phyloP scores from a whole-genome alignment of 352 stramenopile species.

The Phytophthora sp. region DNA sequence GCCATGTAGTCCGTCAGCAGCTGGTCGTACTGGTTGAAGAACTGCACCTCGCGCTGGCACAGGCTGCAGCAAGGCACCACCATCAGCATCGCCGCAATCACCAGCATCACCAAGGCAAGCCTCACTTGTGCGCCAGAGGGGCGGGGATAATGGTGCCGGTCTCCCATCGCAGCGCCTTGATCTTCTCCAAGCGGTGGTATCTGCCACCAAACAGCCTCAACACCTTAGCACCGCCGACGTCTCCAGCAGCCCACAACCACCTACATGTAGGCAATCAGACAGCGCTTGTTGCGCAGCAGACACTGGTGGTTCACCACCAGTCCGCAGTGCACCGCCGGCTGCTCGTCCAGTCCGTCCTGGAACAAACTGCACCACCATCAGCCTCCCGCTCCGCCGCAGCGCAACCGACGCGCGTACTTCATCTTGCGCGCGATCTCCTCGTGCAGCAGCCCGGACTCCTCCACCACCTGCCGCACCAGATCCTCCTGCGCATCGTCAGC shows the following conservation, averaged over 20 bases:
- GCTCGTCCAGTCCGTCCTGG: constrained; percentile 58
- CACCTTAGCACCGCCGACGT: background rate
- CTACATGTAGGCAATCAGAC: constrained; percentile 88
- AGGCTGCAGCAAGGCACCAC: constrained; percentile 50
- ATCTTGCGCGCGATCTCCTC: constrained; percentile 83
- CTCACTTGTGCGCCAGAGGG: constrained; percentile 70
- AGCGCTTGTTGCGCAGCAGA: constrained; percentile 91
- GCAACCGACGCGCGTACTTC: constrained; percentile 27
- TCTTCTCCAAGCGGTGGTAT: constrained; percentile 83
- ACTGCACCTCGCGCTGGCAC: constrained; percentile 84
- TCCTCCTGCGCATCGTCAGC: constrained; percentile 62
- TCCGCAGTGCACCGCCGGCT: constrained; percentile 73
- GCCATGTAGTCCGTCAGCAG: constrained; percentile 92
- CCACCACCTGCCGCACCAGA: constrained; percentile 78
- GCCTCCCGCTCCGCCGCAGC: background rate
- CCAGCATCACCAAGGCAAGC: background rate
- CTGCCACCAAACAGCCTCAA: constrained; percentile 22
- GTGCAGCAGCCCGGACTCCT: constrained; percentile 71
- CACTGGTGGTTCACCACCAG: constrained; percentile 91
- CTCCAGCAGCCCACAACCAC: background rate
- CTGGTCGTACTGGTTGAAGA: constrained; percentile 93
- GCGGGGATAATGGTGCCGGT: constrained; percentile 88
- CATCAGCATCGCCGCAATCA: background rate
- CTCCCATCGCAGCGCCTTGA: constrained; percentile 91
- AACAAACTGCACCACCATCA: constrained; percentile 49